Evolutionary conservation across 2,329 filamentous ascomycete genomes (phyloP), one percentile per base, ranked within the genome.

Genomic region (Endoconidiophora polonica): DNA sequence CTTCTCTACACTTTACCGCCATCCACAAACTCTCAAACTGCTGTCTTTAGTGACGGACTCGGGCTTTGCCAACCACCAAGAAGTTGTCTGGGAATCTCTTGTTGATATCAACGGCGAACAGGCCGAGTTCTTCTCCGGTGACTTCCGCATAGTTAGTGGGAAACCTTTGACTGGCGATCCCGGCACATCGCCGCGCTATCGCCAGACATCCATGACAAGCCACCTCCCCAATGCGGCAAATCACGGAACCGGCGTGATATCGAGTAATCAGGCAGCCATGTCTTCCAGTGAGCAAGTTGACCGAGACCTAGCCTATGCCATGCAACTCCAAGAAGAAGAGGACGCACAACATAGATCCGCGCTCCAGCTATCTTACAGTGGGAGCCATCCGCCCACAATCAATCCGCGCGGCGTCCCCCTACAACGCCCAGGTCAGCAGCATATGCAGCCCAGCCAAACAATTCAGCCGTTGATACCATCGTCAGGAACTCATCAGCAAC

Each of bases 1-100:
- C 62, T 98, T 98, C 60, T 87, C 86, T 40, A 96, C 90, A 0
- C 64, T 98, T 0, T 94, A 94, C 64, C 86, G 88, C 54, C 86
- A 96, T 58, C 86, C 90, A 0, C 69, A 79, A 42, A 86, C 81
- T 0, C 71, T 77, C 39, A 74, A 84, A 56, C 71, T 96, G 1
- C 76, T 90, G 55, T 86, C 84, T 0, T 68, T 98, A 2, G 87
- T 98, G 12, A 96, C 91, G 0, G 91, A 98, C 61, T 83, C 86
- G 23, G 91, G 91, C 1, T 98, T 94, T 59, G 80, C 83, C 9
- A 76, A 73, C 7, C 86, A 95, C 57, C 82, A 87, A 14, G 90
- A 96, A 61, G 79, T 98, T 10, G 86, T 98, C 0, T 98, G 91
- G 91, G 91, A 98, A 64, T 91, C 83, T 7, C 70, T 98, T 2